Percentiles rank a stretch among this genome's conserved stretches.
phyloP scores from a whole-genome alignment of 1,284 basidiomycete species.

The Rhodotorula sp. region DNA sequence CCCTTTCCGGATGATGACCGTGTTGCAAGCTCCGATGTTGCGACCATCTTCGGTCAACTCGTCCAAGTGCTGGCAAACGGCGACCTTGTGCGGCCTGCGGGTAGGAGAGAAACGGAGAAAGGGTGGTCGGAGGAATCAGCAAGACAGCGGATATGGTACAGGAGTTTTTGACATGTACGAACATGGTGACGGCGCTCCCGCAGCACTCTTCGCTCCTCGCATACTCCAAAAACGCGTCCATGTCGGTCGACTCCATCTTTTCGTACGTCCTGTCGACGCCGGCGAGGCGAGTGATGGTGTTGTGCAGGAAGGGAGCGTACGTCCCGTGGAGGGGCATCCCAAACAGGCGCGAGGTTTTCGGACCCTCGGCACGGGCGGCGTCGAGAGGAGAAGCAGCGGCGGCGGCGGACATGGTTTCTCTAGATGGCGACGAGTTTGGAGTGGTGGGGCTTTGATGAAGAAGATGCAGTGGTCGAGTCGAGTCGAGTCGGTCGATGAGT shows the following conservation, averaged over 20 bases:
- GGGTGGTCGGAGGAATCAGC: background rate
- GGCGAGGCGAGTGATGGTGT: constrained; percentile 41
- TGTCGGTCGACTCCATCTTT: constrained; percentile 37
- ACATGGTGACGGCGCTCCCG: constrained; percentile 41
- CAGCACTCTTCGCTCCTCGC: constrained; percentile 38
- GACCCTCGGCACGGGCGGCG: constrained; percentile 26
- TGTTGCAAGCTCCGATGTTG: constrained; percentile 42
- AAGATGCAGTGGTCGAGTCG: too few relatives aligned
- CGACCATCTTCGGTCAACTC: constrained; percentile 39
- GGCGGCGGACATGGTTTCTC: background rate
- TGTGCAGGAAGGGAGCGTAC: constrained; percentile 44
- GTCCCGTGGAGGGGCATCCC: constrained; percentile 32
- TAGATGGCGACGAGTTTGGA: too few relatives aligned
- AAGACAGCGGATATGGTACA: too few relatives aligned
- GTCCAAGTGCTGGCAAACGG: constrained; percentile 36
- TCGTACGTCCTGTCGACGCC: constrained; percentile 38
- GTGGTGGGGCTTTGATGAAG: background rate
- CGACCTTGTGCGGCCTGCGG: constrained; percentile 40
- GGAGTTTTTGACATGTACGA: constrained; percentile 1
- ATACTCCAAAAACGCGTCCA: constrained; percentile 35
- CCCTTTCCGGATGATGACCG: constrained; percentile 35
- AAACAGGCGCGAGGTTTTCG: constrained; percentile 26
- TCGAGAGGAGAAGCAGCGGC: background rate
- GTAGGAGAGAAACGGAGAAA: background rate
- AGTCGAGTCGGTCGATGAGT: too few relatives aligned